Conservation (phyloP, 306 rosid species). For the Prunus mira region DNA sequence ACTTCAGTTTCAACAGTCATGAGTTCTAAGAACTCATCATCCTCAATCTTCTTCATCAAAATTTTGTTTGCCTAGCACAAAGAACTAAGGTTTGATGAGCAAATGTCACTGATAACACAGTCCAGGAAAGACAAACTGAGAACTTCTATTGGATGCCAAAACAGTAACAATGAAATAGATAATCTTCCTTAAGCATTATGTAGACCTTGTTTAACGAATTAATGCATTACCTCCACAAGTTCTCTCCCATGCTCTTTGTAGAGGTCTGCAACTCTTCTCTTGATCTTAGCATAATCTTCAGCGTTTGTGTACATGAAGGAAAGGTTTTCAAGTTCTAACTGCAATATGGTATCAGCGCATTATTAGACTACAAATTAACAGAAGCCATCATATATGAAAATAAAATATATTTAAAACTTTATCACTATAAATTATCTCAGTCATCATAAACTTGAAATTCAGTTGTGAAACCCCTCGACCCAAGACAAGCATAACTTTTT, state of each 20-base stretch:
- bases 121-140: constrained; percentile 13
- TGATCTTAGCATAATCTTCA: constrained; percentile 91
- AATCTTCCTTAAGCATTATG: constrained; percentile 11
- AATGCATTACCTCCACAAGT: constrained; percentile 69
- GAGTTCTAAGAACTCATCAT: constrained; percentile 90
- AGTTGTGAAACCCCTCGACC: background rate
- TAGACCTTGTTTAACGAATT: constrained; percentile 16
- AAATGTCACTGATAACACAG: constrained; percentile 19
- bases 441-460: background rate
- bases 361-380: constrained; percentile 6
- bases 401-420: background rate
- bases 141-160: constrained; percentile 7
- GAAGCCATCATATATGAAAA: constrained; percentile 10
- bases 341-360: constrained; percentile 32
- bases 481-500: background rate
- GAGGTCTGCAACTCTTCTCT: constrained; percentile 80
- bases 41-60: constrained; percentile 76
- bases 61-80: constrained; percentile 79
- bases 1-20: constrained; percentile 78
- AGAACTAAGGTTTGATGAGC: constrained; percentile 31
- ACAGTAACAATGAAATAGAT: constrained; percentile 7
- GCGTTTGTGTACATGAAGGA: constrained; percentile 93
- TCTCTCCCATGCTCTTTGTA: constrained; percentile 93
- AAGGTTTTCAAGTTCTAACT: constrained; percentile 95
- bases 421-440: background rate